Percentiles rank a stretch among this genome's conserved stretches.
Conservation (phyloP, 208 protist genomes). For the Angomonas ambiguus region DNA sequence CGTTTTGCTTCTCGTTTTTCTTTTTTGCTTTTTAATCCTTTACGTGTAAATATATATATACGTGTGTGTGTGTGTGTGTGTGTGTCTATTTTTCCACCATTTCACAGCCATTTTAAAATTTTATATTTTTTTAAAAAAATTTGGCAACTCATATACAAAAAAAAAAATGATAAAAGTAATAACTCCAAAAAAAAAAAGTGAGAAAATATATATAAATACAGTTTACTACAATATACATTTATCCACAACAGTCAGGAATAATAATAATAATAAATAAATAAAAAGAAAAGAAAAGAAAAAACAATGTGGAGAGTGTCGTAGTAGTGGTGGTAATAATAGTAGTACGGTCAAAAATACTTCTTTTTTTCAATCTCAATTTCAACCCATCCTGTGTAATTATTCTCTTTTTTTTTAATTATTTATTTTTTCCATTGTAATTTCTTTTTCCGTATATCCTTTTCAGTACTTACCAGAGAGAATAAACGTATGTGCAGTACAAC, state of each 20-base stretch:
- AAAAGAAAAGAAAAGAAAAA: conserved; percentile 57
- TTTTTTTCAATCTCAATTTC: conserved; percentile 2
- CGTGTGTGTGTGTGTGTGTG: too few species aligned
- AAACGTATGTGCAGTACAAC: neutral
- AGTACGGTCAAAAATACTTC: too few species aligned
- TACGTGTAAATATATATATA: too few species aligned
- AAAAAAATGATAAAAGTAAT: neutral
- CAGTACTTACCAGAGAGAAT: neutral
- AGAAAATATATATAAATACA: too few species aligned
- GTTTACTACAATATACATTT: conserved; percentile 1
- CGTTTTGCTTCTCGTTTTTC: too few species aligned
- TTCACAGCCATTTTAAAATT: too few species aligned
- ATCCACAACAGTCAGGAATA: conserved; percentile 31
- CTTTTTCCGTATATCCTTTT: too few species aligned
- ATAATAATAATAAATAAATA: conserved; percentile 64
- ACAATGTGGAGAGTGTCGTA: too few species aligned
- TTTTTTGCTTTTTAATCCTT: too few species aligned
- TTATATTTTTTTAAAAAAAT: conserved; percentile 34
- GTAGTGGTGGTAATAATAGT: too few species aligned
- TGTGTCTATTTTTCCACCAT: too few species aligned
- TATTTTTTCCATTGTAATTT: neutral
- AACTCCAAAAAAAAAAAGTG: neutral
- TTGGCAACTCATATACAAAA: neutral
- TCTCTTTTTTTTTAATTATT: neutral
- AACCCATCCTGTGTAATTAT: neutral